Evolutionary conservation across 1,139 yeast genomes (phyloP), one percentile per base, ranked within the genome.

Genomic region (Hyphopichia khmerensis): DNA sequence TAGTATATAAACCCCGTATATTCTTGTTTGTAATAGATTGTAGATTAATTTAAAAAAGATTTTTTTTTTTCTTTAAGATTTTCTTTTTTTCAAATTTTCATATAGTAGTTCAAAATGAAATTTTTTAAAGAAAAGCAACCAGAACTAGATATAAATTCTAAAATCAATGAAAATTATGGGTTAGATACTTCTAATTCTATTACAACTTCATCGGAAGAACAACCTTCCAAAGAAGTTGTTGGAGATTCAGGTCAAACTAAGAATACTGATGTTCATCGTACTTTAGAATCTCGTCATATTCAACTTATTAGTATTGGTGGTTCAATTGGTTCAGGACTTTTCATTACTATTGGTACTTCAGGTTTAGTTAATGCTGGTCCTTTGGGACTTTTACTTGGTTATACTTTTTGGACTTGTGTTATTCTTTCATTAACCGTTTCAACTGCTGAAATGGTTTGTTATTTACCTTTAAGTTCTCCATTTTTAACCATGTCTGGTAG

Each of bases 401-500:
- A 70, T 48, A 49, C 63, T 29, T 59, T 74, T 49, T 68, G 78
- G 79, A 63, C 80, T 40, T 49, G 74, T 15, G 75, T 87, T 19
- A 67, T 86, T 37, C 72, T 81, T 46, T 57, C 63, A 53, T 77
- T 87, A 50, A 87, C 93, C 4, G 84, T 83, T 17, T 76, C 85
- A 2, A 79, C 85, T 3, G 95, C 90, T 1, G 95, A 87, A 59
- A 85, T 87, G 95, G 95, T 87, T 21, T 82, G 86, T 15, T 86
- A 80, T 53, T 62, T 84, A 49, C 96, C 96, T 0, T 74, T 87
- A 8, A 73, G 82, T 38, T 86, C 95, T 1, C 82, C 82, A 1
- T 77, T 77, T 49, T 67, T 76, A 48, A 67, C 72, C 35, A 72
- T 77, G 76, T 79, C 82, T 0, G 82, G 80, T 15, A 59, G 82